phyloP scores from a whole-genome alignment of 1,284 basidiomycete genomes.

The Boletus mariae region DNA sequence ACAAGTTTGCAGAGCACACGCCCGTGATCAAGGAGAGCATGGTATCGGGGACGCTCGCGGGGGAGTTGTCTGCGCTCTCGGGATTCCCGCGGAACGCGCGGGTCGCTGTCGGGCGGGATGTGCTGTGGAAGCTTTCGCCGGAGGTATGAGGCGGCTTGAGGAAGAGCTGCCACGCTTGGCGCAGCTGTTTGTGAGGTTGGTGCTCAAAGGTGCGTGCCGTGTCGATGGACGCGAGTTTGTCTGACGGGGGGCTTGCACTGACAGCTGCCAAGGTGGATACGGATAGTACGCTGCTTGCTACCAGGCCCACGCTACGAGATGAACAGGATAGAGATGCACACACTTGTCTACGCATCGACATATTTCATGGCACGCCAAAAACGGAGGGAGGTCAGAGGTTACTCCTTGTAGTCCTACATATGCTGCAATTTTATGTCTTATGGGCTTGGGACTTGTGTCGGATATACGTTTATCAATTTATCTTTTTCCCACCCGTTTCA shows the following conservation, averaged over 20 bases:
- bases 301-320: constrained; percentile 61
- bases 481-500: too few species aligned
- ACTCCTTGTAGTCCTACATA: neutral
- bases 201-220: constrained; percentile 41
- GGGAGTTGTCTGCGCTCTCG: too few species aligned
- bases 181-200: too few species aligned
- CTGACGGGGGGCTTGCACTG: neutral
- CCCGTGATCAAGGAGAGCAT: too few species aligned
- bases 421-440: neutral
- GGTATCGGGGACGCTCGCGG: too few species aligned
- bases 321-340: constrained; percentile 20
- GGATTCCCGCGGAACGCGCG: constrained; percentile 73
- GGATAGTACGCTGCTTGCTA: constrained; percentile 67
- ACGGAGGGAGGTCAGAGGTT: neutral
- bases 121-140: constrained; percentile 76
- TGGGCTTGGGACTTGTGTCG: neutral
- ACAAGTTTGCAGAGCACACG: too few species aligned
- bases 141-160: constrained; percentile 59
- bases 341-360: constrained; percentile 11
- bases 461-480: too few species aligned
- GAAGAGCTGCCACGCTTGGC: constrained; percentile 51
- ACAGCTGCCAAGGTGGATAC: constrained; percentile 77
- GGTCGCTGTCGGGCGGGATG: constrained; percentile 74
- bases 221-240: too few species aligned
- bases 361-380: neutral